A percentile compares a stretch with the other conserved stretches of the same genome.
Conservation (phyloP, 176 grass and related monocot genomes). For the Oryza coarctata region DNA sequence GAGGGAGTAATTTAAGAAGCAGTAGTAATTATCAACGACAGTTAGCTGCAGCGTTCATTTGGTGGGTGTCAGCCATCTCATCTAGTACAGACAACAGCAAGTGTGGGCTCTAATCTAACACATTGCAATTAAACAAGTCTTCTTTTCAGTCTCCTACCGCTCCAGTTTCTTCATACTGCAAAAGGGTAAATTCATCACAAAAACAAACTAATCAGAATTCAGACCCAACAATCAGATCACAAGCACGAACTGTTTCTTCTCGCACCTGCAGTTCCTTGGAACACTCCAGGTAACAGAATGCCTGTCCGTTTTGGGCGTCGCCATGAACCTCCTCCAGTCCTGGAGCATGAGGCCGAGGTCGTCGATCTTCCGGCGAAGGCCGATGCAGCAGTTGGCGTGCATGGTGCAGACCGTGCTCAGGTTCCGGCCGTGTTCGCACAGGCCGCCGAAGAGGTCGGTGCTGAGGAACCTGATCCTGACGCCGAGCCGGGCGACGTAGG, state of each 20-base stretch:
- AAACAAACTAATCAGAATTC: constrained; percentile 17
- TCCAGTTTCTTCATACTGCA: constrained; percentile 38
- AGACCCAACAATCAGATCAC: too few species aligned
- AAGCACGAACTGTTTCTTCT: background rate
- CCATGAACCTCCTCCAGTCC: constrained; percentile 72
- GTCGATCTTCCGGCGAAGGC: constrained; percentile 50
- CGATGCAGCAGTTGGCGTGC: constrained; percentile 86
- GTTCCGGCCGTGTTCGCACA: constrained; percentile 60
- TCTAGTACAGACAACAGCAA: background rate
- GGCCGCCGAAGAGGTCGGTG: constrained; percentile 64
- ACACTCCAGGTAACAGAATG: constrained; percentile 43
- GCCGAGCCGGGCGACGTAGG: constrained; percentile 39
- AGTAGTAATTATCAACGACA: background rate
- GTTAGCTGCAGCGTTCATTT: background rate
- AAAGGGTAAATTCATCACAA: background rate
- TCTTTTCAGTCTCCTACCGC: background rate
- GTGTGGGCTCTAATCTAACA: background rate
- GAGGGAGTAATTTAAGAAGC: background rate
- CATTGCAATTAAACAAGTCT: background rate
- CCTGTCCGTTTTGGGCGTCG: constrained; percentile 11
- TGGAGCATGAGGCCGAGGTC: constrained; percentile 64
- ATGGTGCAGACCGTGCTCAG: constrained; percentile 60
- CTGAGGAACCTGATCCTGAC: constrained; percentile 59
- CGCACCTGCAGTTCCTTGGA: constrained; percentile 66
- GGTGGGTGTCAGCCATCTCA: background rate